Percentiles rank a stretch among this genome's conserved stretches.
Evolutionary conservation across 768 basidiomycete genomes (phyloP).

Genomic region (Trametopsis cervina): DNA sequence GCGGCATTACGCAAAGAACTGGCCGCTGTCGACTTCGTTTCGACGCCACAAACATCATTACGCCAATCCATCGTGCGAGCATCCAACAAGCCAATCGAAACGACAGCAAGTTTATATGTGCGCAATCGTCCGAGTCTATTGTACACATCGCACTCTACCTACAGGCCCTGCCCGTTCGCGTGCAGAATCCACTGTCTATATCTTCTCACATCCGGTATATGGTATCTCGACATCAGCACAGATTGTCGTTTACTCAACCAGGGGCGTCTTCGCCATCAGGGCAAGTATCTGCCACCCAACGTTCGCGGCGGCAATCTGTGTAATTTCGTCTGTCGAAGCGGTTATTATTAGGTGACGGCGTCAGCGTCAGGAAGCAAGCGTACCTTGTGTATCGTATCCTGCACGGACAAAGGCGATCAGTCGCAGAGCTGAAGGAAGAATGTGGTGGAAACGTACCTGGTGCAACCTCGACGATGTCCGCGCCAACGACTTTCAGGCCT

Average conservation of each 20-base stretch:
- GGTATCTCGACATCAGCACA: not conserved
- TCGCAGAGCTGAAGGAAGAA: not conserved
- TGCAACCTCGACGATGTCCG: slow-evolving; percentile 26
- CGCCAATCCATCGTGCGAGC: too few relatives aligned
- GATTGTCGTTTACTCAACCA: slow-evolving; percentile 13
- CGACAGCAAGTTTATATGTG: too few relatives aligned
- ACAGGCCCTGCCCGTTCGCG: too few relatives aligned
- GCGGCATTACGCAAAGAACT: too few relatives aligned
- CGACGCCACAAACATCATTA: too few relatives aligned
- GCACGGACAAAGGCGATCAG: not conserved
- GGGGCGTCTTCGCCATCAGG: slow-evolving; percentile 27
- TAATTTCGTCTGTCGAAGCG: slow-evolving; percentile 23
- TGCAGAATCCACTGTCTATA: too few relatives aligned
- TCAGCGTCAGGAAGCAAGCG: not conserved
- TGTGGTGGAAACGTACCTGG: slow-evolving; percentile 17
- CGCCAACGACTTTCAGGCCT: slow-evolving; percentile 31
- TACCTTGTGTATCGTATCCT: slow-evolving; percentile 23
- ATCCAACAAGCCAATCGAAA: too few relatives aligned
- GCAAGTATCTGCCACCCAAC: slow-evolving; percentile 26
- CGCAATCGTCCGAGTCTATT: too few relatives aligned
- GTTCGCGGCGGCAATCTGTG: slow-evolving; percentile 26
- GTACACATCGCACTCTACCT: too few relatives aligned
- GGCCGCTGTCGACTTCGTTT: too few relatives aligned
- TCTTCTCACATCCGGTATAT: too few relatives aligned
- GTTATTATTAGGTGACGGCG: not conserved